phyloP scores from a whole-genome alignment of 2,329 filamentous ascomycete genomes.

The Coleophoma crateriformis region DNA sequence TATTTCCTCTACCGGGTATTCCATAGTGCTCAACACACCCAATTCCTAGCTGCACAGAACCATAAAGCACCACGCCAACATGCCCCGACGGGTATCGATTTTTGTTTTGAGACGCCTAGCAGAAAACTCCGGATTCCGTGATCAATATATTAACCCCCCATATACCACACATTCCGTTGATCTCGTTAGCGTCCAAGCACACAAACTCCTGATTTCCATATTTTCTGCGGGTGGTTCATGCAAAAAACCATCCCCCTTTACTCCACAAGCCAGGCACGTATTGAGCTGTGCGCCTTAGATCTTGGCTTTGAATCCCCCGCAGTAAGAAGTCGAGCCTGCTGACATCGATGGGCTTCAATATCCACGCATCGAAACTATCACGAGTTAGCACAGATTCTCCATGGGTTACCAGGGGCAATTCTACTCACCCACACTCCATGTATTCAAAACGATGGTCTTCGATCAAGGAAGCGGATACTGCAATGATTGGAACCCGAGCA shows the following conservation, averaged over 20 bases:
- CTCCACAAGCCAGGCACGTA: constrained; percentile 15
- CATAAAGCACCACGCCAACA: too few relatives aligned
- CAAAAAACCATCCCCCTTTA: constrained; percentile 19
- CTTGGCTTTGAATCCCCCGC: constrained; percentile 8
- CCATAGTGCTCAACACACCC: too few relatives aligned
- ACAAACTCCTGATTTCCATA: too few relatives aligned
- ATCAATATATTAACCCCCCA: too few relatives aligned
- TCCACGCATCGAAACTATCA: constrained; percentile 18
- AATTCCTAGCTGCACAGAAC: too few relatives aligned
- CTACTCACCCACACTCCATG: constrained; percentile 17
- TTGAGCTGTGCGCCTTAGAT: constrained; percentile 5
- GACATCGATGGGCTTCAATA: constrained; percentile 17
- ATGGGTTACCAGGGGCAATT: neutral
- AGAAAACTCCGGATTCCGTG: too few relatives aligned
- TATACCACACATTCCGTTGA: too few relatives aligned
- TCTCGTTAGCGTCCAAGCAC: too few relatives aligned
- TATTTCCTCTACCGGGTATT: too few relatives aligned
- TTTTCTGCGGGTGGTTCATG: neutral
- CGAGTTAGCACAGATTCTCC: neutral
- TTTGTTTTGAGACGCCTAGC: too few relatives aligned
- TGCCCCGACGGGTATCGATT: too few relatives aligned
- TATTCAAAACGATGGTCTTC: constrained; percentile 18
- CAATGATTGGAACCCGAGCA: constrained; percentile 16
- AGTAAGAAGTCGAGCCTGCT: constrained; percentile 14
- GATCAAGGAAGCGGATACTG: constrained; percentile 13